These are phyloP conservation scores for Capronia coronata DNA, from an alignment of 2,329 filamentous ascomycete genomes.

Conservation along the genomic window DNA sequence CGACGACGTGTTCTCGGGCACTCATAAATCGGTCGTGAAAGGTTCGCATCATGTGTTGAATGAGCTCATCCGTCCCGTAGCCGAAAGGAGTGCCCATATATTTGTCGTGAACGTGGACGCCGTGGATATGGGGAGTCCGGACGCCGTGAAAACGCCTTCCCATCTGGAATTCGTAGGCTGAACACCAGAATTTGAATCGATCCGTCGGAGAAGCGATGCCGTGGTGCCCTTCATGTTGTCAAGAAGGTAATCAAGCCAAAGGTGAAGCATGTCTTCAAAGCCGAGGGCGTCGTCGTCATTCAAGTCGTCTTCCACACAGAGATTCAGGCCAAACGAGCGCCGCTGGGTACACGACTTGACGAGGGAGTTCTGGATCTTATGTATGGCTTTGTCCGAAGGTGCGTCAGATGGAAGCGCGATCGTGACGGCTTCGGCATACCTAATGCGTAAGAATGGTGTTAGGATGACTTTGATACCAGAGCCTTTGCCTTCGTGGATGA, in stretches of 20 bases:
- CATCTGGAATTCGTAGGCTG: conserved; percentile 7
- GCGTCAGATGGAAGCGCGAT: conserved; percentile 4
- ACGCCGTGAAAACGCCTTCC: conserved; percentile 1
- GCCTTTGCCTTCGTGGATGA: not conserved
- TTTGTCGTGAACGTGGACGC: too few species aligned
- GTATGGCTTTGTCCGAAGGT: not conserved
- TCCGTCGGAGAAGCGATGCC: conserved; percentile 2
- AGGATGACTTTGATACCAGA: conserved; percentile 9
- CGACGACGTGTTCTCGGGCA: conserved; percentile 5
- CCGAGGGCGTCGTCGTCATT: conserved; percentile 1
- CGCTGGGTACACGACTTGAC: not conserved
- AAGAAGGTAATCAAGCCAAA: conserved; percentile 3
- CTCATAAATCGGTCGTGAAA: conserved; percentile 14
- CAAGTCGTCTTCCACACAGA: not conserved
- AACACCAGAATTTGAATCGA: conserved; percentile 10
- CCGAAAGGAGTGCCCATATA: not conserved
- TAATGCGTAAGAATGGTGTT: conserved; percentile 9
- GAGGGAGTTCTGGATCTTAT: not conserved
- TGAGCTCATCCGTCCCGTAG: not conserved
- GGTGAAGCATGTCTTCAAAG: conserved; percentile 1
- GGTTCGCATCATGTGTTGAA: too few species aligned
- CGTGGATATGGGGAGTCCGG: not conserved
- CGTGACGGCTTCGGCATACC: conserved; percentile 4
- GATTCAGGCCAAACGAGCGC: not conserved
- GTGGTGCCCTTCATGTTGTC: not conserved